phyloP scores from a whole-genome alignment of 352 stramenopile species.

The Phytophthora podocarpi region DNA sequence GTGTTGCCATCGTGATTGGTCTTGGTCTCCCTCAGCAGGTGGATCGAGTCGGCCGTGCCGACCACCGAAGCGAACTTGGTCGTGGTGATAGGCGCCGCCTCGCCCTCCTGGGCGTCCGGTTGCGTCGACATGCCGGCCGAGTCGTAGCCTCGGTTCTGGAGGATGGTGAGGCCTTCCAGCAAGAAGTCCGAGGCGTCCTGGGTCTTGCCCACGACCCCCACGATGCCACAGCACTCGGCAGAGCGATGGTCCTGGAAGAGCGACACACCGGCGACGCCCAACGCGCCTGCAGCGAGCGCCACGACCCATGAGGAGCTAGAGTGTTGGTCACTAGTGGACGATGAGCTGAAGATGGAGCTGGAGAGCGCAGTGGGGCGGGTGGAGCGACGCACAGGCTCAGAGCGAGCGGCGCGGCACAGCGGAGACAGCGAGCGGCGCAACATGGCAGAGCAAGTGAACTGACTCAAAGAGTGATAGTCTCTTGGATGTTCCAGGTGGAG shows the following conservation, averaged over 20 bases:
- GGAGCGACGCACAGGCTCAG: slow-evolving; percentile 4
- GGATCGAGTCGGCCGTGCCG: slow-evolving; percentile 93
- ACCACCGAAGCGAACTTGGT: slow-evolving; percentile 95
- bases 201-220: slow-evolving; percentile 73
- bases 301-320: slow-evolving; percentile 16
- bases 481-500: slow-evolving; percentile 22
- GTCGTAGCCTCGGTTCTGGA: slow-evolving; percentile 98
- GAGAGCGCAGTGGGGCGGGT: slow-evolving; percentile 5
- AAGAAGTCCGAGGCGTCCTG: slow-evolving; percentile 81
- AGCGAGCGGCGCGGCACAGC: slow-evolving; percentile 6
- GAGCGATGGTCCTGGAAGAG: slow-evolving; percentile 3
- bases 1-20: slow-evolving; percentile 84
- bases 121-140: slow-evolving; percentile 97
- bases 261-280: slow-evolving; percentile 14
- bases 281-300: slow-evolving; percentile 19
- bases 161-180: slow-evolving; percentile 87
- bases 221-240: slow-evolving; percentile 76
- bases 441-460: slow-evolving; percentile 21
- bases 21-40: slow-evolving; percentile 85
- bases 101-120: slow-evolving; percentile 36
- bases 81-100: slow-evolving; percentile 70
- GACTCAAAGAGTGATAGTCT: not conserved
- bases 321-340: slow-evolving; percentile 6
- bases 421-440: slow-evolving; percentile 22
- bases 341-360: not conserved